Base-by-base conservation (phyloP, 2,329 filamentous ascomycete genomes). In the Hypoxylon sp. region DNA sequence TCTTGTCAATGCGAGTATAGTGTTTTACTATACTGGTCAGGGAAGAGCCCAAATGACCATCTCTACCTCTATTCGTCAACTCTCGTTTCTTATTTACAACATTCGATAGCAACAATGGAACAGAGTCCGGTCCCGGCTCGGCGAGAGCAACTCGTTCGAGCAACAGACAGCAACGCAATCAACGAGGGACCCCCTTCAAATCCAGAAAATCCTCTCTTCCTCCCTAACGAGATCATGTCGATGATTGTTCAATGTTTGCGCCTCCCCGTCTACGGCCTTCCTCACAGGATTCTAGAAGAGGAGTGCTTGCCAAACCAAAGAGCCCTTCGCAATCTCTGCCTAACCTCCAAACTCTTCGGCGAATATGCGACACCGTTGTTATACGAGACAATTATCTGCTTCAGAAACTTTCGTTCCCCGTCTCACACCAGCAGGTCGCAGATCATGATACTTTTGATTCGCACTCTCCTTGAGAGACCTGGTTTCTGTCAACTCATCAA, bases 341-440 rank as follows among this genome's bases (percentile, higher is more conserved):
- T 63, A 13, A 51, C 48, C 36, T n/a, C 38, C 17, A 45, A 21
- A 2, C 10, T 17, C 17, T 30, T 63, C 14, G 3, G 13, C 9
- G 1, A 3, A 23, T 30, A 17, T 10, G 63, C 62, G 17, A 66
- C 13, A 28, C 59, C 62, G n/a, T 57, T 64, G 19, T 55, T 68
- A 14, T 70, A 70, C 48, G 36, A 56, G 32, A 70, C 43, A 2
- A 17, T 70, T 14, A 38, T 64, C 28, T 63, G 68, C 34, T 58
- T n/a, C 46, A 9, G 38, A 19, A 5, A 2, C 5, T 5, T 32
- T 25, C 2, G 9, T 25, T 1, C 10, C 9, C 3, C 11, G 38
- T 13, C 23, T 45, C 17, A 5, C 17, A 7, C 9, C 25, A 25
- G 50, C 17, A 13, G 19, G 28, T 7, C 17, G 10, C 21, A 10